Evolutionary conservation across 129 eudicot species (phyloP).

Genomic region (Mikania micrantha): DNA sequence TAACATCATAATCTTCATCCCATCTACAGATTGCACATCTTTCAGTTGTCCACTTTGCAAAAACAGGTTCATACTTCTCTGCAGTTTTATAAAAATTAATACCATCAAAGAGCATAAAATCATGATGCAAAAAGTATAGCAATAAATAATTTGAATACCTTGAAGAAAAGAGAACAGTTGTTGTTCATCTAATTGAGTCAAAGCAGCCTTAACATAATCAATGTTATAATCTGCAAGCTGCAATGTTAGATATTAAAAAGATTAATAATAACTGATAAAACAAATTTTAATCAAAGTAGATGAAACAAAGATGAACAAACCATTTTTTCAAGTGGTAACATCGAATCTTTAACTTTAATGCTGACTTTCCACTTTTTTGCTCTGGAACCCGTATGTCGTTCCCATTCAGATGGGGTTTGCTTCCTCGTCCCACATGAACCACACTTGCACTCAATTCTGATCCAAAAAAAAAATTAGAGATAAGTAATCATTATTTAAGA

Average conservation of each 20-base stretch:
- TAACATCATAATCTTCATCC: constrained; percentile 92
- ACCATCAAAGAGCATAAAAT: background rate
- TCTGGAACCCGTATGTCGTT: constrained; percentile 90
- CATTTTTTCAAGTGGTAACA: constrained; percentile 59
- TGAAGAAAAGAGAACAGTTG: constrained; percentile 52
- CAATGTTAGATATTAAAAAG: constrained; percentile 15
- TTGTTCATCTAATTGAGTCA: constrained; percentile 41
- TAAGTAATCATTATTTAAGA: background rate
- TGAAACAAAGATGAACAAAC: constrained; percentile 36
- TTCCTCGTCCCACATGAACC: constrained; percentile 79
- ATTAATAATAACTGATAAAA: constrained; percentile 1
- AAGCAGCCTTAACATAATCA: constrained; percentile 24
- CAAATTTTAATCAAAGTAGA: background rate
- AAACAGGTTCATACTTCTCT: constrained; percentile 77
- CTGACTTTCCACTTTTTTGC: constrained; percentile 94
- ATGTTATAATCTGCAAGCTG: constrained; percentile 57
- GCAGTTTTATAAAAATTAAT: constrained; percentile 6
- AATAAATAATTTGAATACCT: constrained; percentile 36
- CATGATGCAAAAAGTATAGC: background rate
- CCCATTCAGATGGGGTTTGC: constrained; percentile 83
- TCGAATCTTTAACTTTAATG: constrained; percentile 71
- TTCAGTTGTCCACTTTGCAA: constrained; percentile 91
- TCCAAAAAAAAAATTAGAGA: constrained; percentile 1
- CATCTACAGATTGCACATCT: constrained; percentile 96
- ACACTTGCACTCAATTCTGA: constrained; percentile 84